Conservation (phyloP, 1,284 basidiomycete species). For the Irpex sp. region DNA sequence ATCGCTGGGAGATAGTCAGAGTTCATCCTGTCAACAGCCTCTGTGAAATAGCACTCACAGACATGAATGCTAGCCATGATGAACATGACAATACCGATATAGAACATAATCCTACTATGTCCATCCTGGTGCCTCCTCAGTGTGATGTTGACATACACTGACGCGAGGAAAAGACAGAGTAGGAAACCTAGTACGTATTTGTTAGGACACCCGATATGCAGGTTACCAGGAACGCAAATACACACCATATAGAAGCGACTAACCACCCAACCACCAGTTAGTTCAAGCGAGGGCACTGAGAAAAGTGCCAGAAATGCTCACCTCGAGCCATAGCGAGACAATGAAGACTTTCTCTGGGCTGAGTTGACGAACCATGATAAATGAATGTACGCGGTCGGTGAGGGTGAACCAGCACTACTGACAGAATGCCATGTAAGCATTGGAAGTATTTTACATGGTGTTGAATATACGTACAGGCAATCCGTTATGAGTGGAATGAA, state of each 20-base stretch:
- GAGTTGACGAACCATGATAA: slow-evolving; percentile 9
- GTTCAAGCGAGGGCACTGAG: not conserved
- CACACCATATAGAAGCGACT: slow-evolving; percentile 9
- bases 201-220: not conserved
- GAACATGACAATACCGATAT: slow-evolving; percentile 12
- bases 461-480: not conserved
- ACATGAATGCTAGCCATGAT: slow-evolving; percentile 13
- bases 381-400: slow-evolving; percentile 2
- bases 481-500: not conserved
- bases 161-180: slow-evolving; percentile 12
- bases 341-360: slow-evolving; percentile 14
- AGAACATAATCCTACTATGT: slow-evolving; percentile 16
- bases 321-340: slow-evolving; percentile 15
- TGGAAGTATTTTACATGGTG: not conserved
- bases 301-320: not conserved
- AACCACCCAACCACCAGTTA: not conserved
- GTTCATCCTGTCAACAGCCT: not conserved
- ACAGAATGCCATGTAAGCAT: not conserved
- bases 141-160: slow-evolving; percentile 13
- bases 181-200: slow-evolving; percentile 8
- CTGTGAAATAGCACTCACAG: slow-evolving; percentile 1
- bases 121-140: slow-evolving; percentile 11
- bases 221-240: not conserved
- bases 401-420: not conserved
- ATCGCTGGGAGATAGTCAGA: slow-evolving; percentile 15